Evolutionary conservation across 208 protist genomes (phyloP).

Genomic region (Acanthamoeba healyi): DNA sequence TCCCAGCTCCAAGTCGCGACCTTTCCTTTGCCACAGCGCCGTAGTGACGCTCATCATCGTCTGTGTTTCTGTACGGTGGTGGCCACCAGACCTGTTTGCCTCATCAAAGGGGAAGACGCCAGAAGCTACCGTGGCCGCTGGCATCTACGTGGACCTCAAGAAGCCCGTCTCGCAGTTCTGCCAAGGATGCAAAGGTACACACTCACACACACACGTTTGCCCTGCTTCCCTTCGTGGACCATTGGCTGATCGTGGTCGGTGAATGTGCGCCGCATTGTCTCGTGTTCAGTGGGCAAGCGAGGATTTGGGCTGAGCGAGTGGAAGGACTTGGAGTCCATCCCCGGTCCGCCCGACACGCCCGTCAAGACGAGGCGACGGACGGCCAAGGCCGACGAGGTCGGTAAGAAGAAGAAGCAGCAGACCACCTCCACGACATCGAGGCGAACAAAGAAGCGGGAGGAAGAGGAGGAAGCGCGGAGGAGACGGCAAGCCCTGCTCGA

Average conservation of each 20-base stretch:
- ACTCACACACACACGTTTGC: not conserved
- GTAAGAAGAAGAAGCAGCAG: constrained; percentile 9
- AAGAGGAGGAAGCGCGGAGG: not conserved
- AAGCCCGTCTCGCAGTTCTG: constrained; percentile 11
- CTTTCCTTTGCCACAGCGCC: not conserved
- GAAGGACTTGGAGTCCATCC: constrained; percentile 28
- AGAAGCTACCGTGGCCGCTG: not conserved
- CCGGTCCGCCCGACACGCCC: not conserved
- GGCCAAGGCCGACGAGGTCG: not conserved
- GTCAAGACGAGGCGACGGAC: constrained; percentile 26
- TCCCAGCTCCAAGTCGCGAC: not conserved
- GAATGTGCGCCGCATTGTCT: too few relatives aligned
- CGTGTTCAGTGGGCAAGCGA: constrained; percentile 44
- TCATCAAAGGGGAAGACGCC: constrained; percentile 22
- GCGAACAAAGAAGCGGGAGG: constrained; percentile 2
- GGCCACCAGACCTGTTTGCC: not conserved
- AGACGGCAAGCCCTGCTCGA: not conserved
- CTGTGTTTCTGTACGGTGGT: too few relatives aligned
- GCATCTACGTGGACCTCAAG: constrained; percentile 43
- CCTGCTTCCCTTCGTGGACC: too few relatives aligned
- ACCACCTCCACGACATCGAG: not conserved
- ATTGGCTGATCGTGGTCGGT: too few relatives aligned
- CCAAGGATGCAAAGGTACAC: constrained; percentile 11
- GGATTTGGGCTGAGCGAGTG: constrained; percentile 15
- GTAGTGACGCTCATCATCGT: not conserved